phyloP scores from a whole-genome alignment of 768 basidiomycete species.

The Podaxis sp. region DNA sequence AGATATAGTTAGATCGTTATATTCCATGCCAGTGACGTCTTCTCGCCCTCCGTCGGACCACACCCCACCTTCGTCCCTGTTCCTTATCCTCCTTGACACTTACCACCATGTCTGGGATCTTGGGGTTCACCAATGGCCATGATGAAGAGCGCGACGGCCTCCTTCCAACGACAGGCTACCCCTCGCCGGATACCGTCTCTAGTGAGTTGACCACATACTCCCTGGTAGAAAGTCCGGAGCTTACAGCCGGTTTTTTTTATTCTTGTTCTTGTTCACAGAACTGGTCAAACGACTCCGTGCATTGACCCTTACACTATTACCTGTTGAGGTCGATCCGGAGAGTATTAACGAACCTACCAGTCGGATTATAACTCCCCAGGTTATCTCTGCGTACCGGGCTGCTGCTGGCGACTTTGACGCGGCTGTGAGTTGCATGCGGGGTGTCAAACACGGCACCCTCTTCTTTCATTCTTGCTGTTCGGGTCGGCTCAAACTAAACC shows the following conservation, averaged over 20 bases:
- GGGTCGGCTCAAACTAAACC: neutral
- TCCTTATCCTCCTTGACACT: slow-evolving; percentile 2
- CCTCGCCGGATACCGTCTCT: slow-evolving; percentile 72
- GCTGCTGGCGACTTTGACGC: slow-evolving; percentile 89
- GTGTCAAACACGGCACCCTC: neutral
- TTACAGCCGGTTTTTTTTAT: slow-evolving; percentile 17
- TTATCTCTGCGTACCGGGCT: slow-evolving; percentile 61
- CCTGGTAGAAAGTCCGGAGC: neutral
- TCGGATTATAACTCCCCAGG: slow-evolving; percentile 75
- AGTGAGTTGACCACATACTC: slow-evolving; percentile 45
- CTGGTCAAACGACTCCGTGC: slow-evolving; percentile 18
- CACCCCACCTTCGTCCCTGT: neutral
- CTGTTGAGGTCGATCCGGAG: slow-evolving; percentile 19
- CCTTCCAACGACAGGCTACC: slow-evolving; percentile 46
- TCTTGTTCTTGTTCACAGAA: slow-evolving; percentile 32
- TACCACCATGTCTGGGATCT: slow-evolving; percentile 33
- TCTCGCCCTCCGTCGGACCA: too few relatives aligned
- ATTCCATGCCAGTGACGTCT: too few relatives aligned
- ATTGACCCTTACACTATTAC: slow-evolving; percentile 17
- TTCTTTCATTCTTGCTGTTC: neutral
- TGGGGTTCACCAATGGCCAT: slow-evolving; percentile 19
- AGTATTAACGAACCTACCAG: slow-evolving; percentile 75
- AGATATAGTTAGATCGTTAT: neutral
- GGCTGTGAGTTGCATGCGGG: slow-evolving; percentile 52
- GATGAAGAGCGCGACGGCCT: slow-evolving; percentile 47